Percentiles rank a stretch among this genome's conserved stretches.
These are phyloP conservation scores for Pinus albicaulis DNA, from an alignment of 75 land plant genomes.

Conservation along the genomic window DNA sequence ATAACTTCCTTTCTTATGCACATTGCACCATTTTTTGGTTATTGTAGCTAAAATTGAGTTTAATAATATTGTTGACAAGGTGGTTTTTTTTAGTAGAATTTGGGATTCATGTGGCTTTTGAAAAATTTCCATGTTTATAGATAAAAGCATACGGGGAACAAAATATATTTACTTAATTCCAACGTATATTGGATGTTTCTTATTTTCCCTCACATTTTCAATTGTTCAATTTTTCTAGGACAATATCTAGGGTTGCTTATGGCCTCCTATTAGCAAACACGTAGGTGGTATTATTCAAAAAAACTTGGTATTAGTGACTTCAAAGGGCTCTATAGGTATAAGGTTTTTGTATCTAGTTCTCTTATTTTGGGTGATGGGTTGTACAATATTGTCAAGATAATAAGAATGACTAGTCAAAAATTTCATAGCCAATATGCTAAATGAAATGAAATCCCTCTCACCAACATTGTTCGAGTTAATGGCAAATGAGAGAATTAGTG, in stretches of 20 bases:
- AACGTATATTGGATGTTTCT: conserved; percentile 55
- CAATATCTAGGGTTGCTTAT: conserved; percentile 58
- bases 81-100: too few species aligned
- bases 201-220: conserved; percentile 66
- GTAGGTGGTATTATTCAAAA: conserved; percentile 58
- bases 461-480: background rate
- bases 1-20: too few species aligned
- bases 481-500: background rate
- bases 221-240: conserved; percentile 46
- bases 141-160: too few species aligned
- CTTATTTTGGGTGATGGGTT: conserved; percentile 57
- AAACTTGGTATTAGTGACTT: conserved; percentile 34
- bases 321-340: conserved; percentile 57
- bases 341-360: conserved; percentile 51
- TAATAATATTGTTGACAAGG: too few species aligned
- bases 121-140: too few species aligned
- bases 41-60: too few species aligned
- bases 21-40: too few species aligned
- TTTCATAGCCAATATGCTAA: conserved; percentile 15
- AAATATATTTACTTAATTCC: conserved; percentile 9
- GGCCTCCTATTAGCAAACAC: conserved; percentile 46
- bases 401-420: conserved; percentile 23
- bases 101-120: too few species aligned
- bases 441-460: conserved; percentile 12
- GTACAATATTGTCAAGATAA: conserved; percentile 48